These are phyloP conservation scores for Sporisorium scitamineum DNA, from an alignment of 1,284 basidiomycete species.

Conservation along the genomic window DNA sequence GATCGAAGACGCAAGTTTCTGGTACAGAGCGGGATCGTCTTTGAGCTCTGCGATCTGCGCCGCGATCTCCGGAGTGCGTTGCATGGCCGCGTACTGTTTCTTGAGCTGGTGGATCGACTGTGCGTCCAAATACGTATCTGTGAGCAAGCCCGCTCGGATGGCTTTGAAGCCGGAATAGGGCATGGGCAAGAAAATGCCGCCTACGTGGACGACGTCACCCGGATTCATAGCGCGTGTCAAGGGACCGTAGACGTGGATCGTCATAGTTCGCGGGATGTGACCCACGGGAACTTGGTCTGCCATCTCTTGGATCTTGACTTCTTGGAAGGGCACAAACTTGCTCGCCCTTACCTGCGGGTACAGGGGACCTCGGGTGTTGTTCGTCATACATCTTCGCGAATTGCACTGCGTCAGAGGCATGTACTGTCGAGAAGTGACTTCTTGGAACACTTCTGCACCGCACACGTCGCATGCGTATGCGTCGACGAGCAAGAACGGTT, in stretches of 20 bases:
- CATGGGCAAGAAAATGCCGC: slow-evolving; percentile 88
- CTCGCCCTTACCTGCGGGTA: slow-evolving; percentile 98
- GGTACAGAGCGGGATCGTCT: slow-evolving; percentile 82
- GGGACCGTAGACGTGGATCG: slow-evolving; percentile 89
- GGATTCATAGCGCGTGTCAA: slow-evolving; percentile 92
- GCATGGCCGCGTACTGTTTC: slow-evolving; percentile 96
- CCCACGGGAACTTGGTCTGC: slow-evolving; percentile 99
- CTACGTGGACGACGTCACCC: slow-evolving; percentile 92
- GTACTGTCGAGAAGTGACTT: slow-evolving; percentile 93
- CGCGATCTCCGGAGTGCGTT: slow-evolving; percentile 86
- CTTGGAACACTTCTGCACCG: slow-evolving; percentile 98
- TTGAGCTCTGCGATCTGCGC: slow-evolving; percentile 79
- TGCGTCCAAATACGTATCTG: slow-evolving; percentile 95
- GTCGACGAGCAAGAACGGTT: slow-evolving; percentile 94
- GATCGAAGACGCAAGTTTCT: slow-evolving; percentile 80
- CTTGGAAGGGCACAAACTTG: slow-evolving; percentile 97
- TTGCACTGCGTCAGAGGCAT: slow-evolving; percentile 85
- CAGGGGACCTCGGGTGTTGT: slow-evolving; percentile 87
- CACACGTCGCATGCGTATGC: slow-evolving; percentile 99
- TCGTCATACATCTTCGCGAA: slow-evolving; percentile 80
- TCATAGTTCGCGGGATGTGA: slow-evolving; percentile 98
- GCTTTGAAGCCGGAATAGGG: slow-evolving; percentile 90
- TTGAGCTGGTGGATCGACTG: slow-evolving; percentile 94
- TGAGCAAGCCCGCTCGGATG: slow-evolving; percentile 91
- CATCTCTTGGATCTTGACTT: slow-evolving; percentile 99